Conservation (phyloP, 2,329 filamentous ascomycete species). For the Fusarium temperatum region DNA sequence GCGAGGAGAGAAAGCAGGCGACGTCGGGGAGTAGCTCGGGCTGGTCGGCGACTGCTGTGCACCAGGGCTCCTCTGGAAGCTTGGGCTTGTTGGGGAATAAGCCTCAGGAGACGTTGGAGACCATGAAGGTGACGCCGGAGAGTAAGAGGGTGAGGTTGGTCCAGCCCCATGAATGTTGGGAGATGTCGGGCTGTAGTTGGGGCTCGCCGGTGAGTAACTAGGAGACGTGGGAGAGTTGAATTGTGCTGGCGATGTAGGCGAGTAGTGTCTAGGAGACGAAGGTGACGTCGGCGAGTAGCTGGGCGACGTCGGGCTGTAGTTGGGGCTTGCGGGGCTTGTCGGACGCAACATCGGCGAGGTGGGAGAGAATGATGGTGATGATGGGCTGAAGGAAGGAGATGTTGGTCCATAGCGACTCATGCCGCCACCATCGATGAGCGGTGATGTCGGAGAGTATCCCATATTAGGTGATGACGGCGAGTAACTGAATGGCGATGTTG, state of each 20-base stretch:
- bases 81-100: constrained; percentile 71
- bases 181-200: constrained; percentile 76
- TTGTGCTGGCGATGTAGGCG: constrained; percentile 75
- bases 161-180: constrained; percentile 58
- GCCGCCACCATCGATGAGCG: constrained; percentile 62
- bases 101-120: constrained; percentile 76
- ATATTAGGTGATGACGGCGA: constrained; percentile 80
- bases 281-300: constrained; percentile 72
- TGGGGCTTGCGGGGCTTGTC: constrained; percentile 65
- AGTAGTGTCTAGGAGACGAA: constrained; percentile 65
- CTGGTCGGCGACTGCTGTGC: constrained; percentile 71
- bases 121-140: constrained; percentile 78
- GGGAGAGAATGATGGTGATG: constrained; percentile 70
- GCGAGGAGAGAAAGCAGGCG: constrained; percentile 56
- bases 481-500: constrained; percentile 74
- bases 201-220: constrained; percentile 75
- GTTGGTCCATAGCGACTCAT: constrained; percentile 60
- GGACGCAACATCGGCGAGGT: constrained; percentile 68
- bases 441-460: constrained; percentile 81
- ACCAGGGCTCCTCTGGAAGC: constrained; percentile 64
- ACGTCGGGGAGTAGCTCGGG: constrained; percentile 75
- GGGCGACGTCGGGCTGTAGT: constrained; percentile 72
- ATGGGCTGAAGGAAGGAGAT: constrained; percentile 70
- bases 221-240: constrained; percentile 82
- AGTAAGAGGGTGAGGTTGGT: constrained; percentile 69